Base-by-base conservation (phyloP, 768 basidiomycete species). In the Amanita muscaria region DNA sequence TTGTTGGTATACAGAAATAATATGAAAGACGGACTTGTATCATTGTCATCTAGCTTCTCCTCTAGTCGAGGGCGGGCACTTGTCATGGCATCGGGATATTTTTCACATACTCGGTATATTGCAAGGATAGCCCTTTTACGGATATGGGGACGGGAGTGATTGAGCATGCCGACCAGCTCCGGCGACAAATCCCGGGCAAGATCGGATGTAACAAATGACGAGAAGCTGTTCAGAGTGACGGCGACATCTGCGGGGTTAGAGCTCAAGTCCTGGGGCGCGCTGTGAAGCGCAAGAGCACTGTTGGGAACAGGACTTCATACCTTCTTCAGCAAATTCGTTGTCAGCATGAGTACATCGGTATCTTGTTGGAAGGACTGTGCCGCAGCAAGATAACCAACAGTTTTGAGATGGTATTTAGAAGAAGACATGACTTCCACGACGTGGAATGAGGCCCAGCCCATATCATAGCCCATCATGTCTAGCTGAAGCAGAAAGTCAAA, bases 371-470 rank as follows among this genome's bases (percentile, higher is more conserved):
- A 99, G 1, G 92, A 93, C 64, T 92, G 81, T 32, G 78, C 64
- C 3, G 96, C 92, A 2, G 88, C 96, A 18, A 99, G 83, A 63
- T 99, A 98, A 10, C 96, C 96, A 39, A 98, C 83, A 21, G 79
- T 81, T 71, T 99, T 99, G 52, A 98, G 73, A 64, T 98, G 93
- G 52, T 83, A 77, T 59, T 83, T 83, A 3, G 85, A 69, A 3
- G 91, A 92, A 29, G 91, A 91, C 96, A 99, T 99, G 61, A 94
- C 91, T 59, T 99, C 96, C 5, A 98, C 83, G 42, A 99, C 86
- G 61, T 94, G 82, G 56, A 99, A 99, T 6, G 96, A 88, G 35
- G 93, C 93, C 80, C 91, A 96, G 47, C 79, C 78, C 80, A 87
- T 96, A 66, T 86, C 91, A 59, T 84, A 91, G 42, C 83, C 96